phyloP scores from a whole-genome alignment of 768 basidiomycete genomes.

The Xanthoconium stramineum region DNA sequence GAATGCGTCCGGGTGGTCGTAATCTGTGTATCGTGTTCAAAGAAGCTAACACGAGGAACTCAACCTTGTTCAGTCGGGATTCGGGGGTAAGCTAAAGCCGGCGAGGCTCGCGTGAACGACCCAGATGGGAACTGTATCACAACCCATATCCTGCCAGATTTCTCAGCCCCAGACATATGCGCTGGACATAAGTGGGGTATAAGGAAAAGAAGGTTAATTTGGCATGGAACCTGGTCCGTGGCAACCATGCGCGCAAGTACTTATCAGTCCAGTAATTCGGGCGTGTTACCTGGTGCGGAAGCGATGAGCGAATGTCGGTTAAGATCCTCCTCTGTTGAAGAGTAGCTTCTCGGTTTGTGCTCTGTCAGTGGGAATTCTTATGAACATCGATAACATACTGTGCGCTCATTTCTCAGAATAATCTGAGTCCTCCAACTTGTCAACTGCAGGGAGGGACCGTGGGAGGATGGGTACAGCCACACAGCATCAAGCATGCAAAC shows the following conservation, averaged over 20 bases:
- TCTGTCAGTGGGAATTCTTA: not conserved
- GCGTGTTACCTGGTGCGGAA: no score
- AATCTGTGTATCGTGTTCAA: constrained; percentile 1
- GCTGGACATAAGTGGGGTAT: not conserved
- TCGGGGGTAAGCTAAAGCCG: not conserved
- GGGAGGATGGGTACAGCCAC: constrained; percentile 11
- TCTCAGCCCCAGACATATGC: constrained; percentile 1
- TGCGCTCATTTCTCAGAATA: not conserved
- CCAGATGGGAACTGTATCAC: not conserved
- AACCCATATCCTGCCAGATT: not conserved
- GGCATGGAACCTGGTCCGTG: not conserved
- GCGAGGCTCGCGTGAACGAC: not conserved
- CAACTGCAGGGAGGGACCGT: not conserved
- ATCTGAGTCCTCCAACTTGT: no score
- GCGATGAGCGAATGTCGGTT: not conserved
- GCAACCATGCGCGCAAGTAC: not conserved
- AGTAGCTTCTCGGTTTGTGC: not conserved
- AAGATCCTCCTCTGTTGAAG: not conserved
- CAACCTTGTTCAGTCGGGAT: constrained; percentile 6
- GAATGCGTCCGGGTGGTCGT: constrained; percentile 1
- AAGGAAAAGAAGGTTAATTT: not conserved
- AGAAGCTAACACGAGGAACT: constrained; percentile 6
- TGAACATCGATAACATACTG: not conserved
- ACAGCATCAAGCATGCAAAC: not conserved
- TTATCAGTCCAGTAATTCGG: not conserved